phyloP scores from a whole-genome alignment of 768 basidiomycete species.

The Pisolithus microcarpus region DNA sequence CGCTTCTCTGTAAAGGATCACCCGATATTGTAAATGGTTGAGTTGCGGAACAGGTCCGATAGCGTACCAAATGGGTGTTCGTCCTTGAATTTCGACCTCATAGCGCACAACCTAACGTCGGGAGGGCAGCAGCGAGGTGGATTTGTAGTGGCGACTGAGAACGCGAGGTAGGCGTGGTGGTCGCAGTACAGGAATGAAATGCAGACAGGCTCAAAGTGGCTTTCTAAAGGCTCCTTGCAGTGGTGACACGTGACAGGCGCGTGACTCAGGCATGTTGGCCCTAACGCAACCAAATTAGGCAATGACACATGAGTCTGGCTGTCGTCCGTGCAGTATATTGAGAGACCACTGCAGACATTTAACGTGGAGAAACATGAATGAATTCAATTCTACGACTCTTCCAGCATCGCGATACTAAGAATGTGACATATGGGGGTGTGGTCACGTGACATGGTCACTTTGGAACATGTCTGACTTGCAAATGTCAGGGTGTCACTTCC shows the following conservation, averaged over 20 bases:
- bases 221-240: conserved; percentile 27
- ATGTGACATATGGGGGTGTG: too few species aligned
- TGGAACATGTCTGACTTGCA: background rate
- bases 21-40: conserved; percentile 21
- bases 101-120: conserved; percentile 26
- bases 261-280: conserved; percentile 19
- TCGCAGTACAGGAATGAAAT: conserved; percentile 20
- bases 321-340: background rate
- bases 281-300: conserved; percentile 7
- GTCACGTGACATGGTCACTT: conserved; percentile 8
- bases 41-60: conserved; percentile 24
- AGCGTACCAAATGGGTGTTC: conserved; percentile 91
- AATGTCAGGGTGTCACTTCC: background rate
- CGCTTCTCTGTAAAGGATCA: conserved; percentile 71
- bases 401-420: background rate
- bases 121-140: conserved; percentile 1
- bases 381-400: too few species aligned
- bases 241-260: conserved; percentile 25
- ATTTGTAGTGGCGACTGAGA: conserved; percentile 6
- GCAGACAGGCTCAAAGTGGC: conserved; percentile 17
- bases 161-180: conserved; percentile 14
- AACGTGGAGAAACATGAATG: too few species aligned
- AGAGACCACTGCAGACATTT: too few species aligned
- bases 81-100: conserved; percentile 98
- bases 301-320: background rate